A percentile compares a stretch with the other conserved stretches of the same genome.
Conservation (phyloP, 306 rosid species). For the Castanopsis chinensis region DNA sequence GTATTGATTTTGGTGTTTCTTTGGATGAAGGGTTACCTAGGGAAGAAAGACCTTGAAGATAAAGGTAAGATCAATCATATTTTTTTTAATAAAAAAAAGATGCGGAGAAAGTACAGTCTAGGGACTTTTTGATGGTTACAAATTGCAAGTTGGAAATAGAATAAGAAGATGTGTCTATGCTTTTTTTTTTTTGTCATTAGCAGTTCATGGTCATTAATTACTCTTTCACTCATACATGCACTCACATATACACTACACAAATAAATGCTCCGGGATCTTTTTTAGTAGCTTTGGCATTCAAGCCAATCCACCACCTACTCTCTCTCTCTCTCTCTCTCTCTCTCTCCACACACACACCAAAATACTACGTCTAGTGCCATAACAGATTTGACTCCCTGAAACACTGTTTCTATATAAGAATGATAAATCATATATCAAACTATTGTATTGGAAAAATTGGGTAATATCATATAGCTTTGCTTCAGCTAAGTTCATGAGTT, state of each 20-base stretch:
- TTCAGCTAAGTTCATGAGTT: not conserved
- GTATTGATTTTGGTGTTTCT: slow-evolving; percentile 42
- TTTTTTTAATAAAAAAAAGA: not conserved
- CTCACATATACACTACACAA: not conserved
- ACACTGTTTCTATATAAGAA: no score
- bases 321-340: no score
- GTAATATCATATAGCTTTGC: not conserved
- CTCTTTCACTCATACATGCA: not conserved
- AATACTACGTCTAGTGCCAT: no score
- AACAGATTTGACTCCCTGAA: no score
- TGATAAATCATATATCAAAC: not conserved
- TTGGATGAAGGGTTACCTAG: slow-evolving; percentile 45
- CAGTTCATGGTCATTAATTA: no score
- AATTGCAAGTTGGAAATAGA: not conserved
- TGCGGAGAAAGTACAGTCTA: not conserved
- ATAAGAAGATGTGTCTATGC: not conserved
- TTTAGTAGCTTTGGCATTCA: not conserved
- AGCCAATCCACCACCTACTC: no score
- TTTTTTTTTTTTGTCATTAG: no score
- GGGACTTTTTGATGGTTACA: not conserved
- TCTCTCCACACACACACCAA: no score
- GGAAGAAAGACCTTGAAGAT: slow-evolving; percentile 44
- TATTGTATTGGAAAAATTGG: not conserved
- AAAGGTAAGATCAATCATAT: slow-evolving; percentile 39
- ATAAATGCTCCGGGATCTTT: not conserved